phyloP scores from a whole-genome alignment of 1,139 yeast genomes.

The Candida labiduridarum region DNA sequence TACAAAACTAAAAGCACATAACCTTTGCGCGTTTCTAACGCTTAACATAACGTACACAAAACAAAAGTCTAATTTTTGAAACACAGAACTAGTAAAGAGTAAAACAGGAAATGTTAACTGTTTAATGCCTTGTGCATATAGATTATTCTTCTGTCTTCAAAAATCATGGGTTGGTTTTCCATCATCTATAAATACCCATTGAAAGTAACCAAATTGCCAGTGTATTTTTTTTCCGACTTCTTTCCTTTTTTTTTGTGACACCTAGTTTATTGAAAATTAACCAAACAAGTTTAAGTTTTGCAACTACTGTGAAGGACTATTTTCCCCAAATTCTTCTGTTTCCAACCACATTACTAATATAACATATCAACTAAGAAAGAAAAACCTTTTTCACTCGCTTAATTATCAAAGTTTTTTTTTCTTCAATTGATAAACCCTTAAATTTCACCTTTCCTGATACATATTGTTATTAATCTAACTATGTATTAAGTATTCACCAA shows the following conservation, averaged over 20 bases:
- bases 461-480: conserved; percentile 4
- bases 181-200: not conserved
- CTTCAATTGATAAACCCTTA: not conserved
- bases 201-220: not conserved
- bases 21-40: conserved; percentile 1
- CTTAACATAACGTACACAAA: conserved; percentile 1
- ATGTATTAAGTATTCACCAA: conserved; percentile 8
- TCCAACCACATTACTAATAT: not conserved
- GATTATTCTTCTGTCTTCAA: not conserved
- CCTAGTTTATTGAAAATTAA: too few species aligned
- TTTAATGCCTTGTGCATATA: conserved; percentile 3
- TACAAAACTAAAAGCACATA: not conserved
- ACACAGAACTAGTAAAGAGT: not conserved
- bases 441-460: not conserved
- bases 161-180: conserved; percentile 2
- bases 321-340: not conserved
- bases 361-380: not conserved
- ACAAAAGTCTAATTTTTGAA: not conserved
- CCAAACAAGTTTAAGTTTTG: not conserved
- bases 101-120: conserved; percentile 2
- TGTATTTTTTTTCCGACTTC: not conserved
- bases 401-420: conserved; percentile 2
- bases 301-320: not conserved
- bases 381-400: conserved; percentile 3
- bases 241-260: not conserved